Evolutionary conservation across 1,139 yeast genomes (phyloP), one percentile per base, ranked within the genome.

Genomic region (Arxiozyma heterogenica): DNA sequence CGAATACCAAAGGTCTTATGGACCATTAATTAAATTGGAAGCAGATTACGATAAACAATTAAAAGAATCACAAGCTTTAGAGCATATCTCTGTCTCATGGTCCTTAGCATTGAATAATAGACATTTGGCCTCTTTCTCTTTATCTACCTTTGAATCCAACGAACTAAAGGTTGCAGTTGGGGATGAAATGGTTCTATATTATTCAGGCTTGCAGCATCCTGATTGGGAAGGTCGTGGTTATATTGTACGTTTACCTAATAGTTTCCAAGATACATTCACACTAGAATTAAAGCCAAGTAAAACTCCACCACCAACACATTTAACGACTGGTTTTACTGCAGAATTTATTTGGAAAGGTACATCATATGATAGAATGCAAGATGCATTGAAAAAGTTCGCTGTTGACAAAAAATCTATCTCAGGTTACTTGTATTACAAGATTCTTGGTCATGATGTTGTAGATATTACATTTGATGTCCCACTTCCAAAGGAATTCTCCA

Each of bases 311-410:
- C 79, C 82, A 25, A 79, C 83, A 3, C 76, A 83, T 57, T 66
- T 80, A 49, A 78, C 80, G 1, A 76, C 82, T 3, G 88, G 85
- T 41, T 91, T 87, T 68, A 82, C 93, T 1, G 91, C 93, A 0
- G 94, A 88, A 64, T 86, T 88, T 66, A 87, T 87, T 53, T 91
- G 97, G 97, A 86, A 86, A 60, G 94, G 93, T 21, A 82, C 85
- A 1, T 76, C 95, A 1, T 90, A 84, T 66, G 84, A 80, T 44
- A 79, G 97, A 65, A 88, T 89, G 93, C 96, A 88, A 70, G 72
- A 74, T 27, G 94, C 96, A 0, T 72, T 91, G 71, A 80, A 76
- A 55, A 69, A 69, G 17, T 88, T 91, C 73, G 97, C 96, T 2
- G 73, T 81, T 18, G 80, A 84, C 53, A 80, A 83, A 53, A 77